Evolutionary conservation across 768 basidiomycete species (phyloP).

Genomic region (Hortiboletus campestris): DNA sequence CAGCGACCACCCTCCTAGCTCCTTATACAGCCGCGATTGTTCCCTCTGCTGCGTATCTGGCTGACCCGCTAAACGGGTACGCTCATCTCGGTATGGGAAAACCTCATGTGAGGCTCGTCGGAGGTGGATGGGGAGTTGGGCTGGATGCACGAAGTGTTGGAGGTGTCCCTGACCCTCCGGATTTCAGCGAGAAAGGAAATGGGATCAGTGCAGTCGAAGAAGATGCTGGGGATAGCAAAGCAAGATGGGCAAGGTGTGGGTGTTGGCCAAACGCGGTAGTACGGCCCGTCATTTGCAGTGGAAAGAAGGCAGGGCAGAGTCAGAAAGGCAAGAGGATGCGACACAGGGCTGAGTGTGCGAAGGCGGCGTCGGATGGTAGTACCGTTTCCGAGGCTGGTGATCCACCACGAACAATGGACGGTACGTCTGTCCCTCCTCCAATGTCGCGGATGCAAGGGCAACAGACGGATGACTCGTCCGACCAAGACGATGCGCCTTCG

Average conservation of each 20-base stretch:
- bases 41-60: slow-evolving; percentile 65
- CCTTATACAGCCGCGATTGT: slow-evolving; percentile 64
- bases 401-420: slow-evolving; percentile 9
- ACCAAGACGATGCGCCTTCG: slow-evolving; percentile 17
- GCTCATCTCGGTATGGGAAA: slow-evolving; percentile 80
- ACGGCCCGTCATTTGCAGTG: slow-evolving; percentile 41
- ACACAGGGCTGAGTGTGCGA: slow-evolving; percentile 19
- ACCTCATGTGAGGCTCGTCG: slow-evolving; percentile 76
- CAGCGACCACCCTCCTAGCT: slow-evolving; percentile 55
- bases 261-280: slow-evolving; percentile 52
- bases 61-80: slow-evolving; percentile 86
- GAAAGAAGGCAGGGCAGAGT: slow-evolving; percentile 16
- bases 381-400: neutral
- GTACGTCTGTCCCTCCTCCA: slow-evolving; percentile 7
- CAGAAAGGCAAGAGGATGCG: slow-evolving; percentile 18
- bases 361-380: slow-evolving; percentile 2
- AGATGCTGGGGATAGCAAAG: slow-evolving; percentile 39
- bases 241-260: slow-evolving; percentile 57
- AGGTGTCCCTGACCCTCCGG: slow-evolving; percentile 29
- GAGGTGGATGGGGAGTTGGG: slow-evolving; percentile 72
- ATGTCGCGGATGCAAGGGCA: slow-evolving; percentile 8
- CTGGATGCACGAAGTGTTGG: slow-evolving; percentile 79
- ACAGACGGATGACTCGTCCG: slow-evolving; percentile 13
- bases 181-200: slow-evolving; percentile 20
- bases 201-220: slow-evolving; percentile 20